Evolutionary conservation across 2,329 filamentous ascomycete species (phyloP).

Genomic region (Penicillium paneum): DNA sequence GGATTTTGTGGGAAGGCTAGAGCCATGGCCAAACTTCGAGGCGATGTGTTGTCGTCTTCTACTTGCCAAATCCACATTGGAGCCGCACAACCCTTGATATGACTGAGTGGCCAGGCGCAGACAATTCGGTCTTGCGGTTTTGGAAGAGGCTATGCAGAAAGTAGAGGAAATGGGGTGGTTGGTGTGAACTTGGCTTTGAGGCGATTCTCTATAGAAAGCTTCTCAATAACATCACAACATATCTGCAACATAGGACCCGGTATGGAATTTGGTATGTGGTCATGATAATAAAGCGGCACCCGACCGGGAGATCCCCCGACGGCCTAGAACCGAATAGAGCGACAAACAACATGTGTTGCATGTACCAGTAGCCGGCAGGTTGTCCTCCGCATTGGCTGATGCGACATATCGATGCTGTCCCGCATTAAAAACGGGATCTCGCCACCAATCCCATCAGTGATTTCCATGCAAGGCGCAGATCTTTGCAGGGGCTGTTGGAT

Average conservation of each 20-base stretch:
- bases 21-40: too few species aligned
- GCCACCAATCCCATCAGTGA: conserved; percentile 1
- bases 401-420: not conserved
- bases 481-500: conserved; percentile 1
- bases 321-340: not conserved
- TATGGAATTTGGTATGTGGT: not conserved
- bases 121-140: too few species aligned
- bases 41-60: too few species aligned
- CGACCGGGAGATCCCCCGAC: not conserved
- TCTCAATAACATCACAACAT: not conserved
- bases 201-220: not conserved
- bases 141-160: not conserved
- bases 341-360: not conserved
- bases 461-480: conserved; percentile 8
- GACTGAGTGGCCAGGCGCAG: too few species aligned
- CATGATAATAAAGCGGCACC: not conserved
- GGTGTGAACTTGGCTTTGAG: not conserved
- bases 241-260: not conserved
- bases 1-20: too few species aligned
- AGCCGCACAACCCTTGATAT: too few species aligned
- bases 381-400: not conserved
- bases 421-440: not conserved
- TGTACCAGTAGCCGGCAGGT: not conserved
- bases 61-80: too few species aligned
- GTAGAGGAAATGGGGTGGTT: not conserved